These are phyloP conservation scores for Selaginella moellendorffii DNA, from an alignment of 75 land plant species.

Conservation along the genomic window DNA sequence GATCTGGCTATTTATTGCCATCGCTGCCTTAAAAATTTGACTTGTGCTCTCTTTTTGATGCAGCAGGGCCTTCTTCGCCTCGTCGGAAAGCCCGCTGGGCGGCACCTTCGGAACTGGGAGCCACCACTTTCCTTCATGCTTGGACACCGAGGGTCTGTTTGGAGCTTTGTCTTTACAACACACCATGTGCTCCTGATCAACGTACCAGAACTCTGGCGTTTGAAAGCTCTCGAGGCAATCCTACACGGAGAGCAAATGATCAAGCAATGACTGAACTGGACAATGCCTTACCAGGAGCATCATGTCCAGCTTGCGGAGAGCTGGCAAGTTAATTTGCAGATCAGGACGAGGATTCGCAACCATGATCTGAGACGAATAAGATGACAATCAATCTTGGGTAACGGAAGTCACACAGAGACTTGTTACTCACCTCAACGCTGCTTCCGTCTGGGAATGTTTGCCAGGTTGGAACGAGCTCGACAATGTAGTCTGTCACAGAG, in stretches of 20 bases:
- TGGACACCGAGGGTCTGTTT: slow-evolving; percentile 24
- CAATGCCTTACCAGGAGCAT: not conserved
- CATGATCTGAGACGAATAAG: not conserved
- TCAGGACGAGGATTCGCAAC: not conserved
- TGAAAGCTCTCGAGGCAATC: not conserved
- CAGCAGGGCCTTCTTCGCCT: slow-evolving; percentile 39
- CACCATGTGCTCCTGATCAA: slow-evolving; percentile 32
- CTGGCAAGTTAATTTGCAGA: not conserved
- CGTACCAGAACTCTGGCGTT: slow-evolving; percentile 48
- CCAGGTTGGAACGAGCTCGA: slow-evolving; percentile 49
- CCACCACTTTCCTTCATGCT: slow-evolving; percentile 86
- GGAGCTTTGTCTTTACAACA: slow-evolving; percentile 20
- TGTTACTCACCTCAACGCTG: not conserved
- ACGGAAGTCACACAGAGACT: not conserved
- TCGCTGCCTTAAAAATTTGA: slow-evolving; percentile 80
- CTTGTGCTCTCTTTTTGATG: slow-evolving; percentile 60
- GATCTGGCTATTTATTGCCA: slow-evolving; percentile 78
- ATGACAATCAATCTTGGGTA: no score
- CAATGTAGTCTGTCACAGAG: slow-evolving; percentile 60
- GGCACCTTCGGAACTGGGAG: slow-evolving; percentile 65
- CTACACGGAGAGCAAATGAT: not conserved
- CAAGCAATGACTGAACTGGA: not conserved
- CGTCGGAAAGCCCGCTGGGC: slow-evolving; percentile 51
- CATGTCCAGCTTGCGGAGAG: not conserved
- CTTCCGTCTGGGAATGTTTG: not conserved